phyloP scores from a whole-genome alignment of 805 yeast species.

The Jamesozyma gamospora region DNA sequence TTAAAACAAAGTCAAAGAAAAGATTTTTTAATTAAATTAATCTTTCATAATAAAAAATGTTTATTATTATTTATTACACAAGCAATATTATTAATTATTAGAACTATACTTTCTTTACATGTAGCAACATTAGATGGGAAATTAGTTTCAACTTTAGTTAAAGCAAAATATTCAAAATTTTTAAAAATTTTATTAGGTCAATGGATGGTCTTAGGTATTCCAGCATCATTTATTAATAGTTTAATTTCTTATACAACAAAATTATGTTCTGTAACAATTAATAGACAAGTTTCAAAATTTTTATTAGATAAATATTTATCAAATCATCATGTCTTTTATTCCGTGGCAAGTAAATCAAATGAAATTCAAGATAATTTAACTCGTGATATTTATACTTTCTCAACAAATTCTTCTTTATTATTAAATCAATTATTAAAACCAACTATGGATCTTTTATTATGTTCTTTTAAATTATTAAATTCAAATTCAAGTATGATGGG shows the following conservation, averaged over 20 bases:
- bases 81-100: conserved; percentile 45
- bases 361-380: conserved; percentile 38
- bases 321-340: conserved; percentile 30
- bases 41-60: conserved; percentile 23
- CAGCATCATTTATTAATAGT: conserved; percentile 74
- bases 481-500: conserved; percentile 38
- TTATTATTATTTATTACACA: conserved; percentile 37
- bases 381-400: conserved; percentile 65
- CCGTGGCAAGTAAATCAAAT: conserved; percentile 13
- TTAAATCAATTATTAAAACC: conserved; percentile 84
- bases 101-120: conserved; percentile 68
- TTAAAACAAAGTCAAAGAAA: conserved; percentile 1
- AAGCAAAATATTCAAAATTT: conserved; percentile 57
- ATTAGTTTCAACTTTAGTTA: conserved; percentile 71
- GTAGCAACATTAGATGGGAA: conserved; percentile 83
- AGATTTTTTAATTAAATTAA: conserved; percentile 20
- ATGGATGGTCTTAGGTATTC: conserved; percentile 82
- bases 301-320: conserved; percentile 67
- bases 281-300: conserved; percentile 53
- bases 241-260: conserved; percentile 52
- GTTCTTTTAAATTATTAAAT: conserved; percentile 66
- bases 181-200: conserved; percentile 45
- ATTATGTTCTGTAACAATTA: conserved; percentile 46
- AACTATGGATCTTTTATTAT: conserved; percentile 61
- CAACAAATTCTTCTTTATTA: conserved; percentile 58